Conservation (phyloP, 495 filamentous ascomycete genomes). For the Jackrogersella multiformis region DNA sequence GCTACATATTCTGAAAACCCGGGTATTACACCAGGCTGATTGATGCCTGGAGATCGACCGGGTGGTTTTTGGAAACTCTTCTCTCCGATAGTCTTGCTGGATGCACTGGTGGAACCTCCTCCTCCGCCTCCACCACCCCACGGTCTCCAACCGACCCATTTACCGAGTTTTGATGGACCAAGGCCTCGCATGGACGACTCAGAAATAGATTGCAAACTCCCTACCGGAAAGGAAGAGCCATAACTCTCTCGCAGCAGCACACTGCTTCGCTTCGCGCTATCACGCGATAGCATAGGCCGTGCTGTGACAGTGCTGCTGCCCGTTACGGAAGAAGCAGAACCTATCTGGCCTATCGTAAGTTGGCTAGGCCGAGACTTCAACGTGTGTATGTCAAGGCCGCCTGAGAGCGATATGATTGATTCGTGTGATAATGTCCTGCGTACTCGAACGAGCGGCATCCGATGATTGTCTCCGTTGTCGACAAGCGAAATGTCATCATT, state of each 20-base stretch:
- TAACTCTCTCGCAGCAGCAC: conserved; percentile 53
- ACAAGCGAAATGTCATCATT: conserved; percentile 12
- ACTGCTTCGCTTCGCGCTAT: conserved; percentile 49
- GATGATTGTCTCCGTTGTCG: conserved; percentile 31
- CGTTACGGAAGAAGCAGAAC: conserved; percentile 54
- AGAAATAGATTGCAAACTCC: conserved; percentile 42
- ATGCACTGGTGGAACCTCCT: conserved; percentile 16
- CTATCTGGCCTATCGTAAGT: conserved; percentile 56
- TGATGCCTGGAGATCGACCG: conserved; percentile 59
- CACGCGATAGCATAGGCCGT: conserved; percentile 50
- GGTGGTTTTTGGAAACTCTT: conserved; percentile 23
- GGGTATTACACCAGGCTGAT: conserved; percentile 62
- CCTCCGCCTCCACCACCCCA: conserved; percentile 49
- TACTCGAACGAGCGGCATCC: conserved; percentile 27
- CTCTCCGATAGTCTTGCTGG: conserved; percentile 18
- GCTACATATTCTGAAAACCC: conserved; percentile 58
- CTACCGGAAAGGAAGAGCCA: conserved; percentile 39
- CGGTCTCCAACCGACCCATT: conserved; percentile 58
- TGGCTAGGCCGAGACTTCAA: conserved; percentile 62
- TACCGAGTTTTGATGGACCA: conserved; percentile 47
- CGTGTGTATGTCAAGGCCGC: conserved; percentile 65
- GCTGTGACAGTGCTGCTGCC: conserved; percentile 54
- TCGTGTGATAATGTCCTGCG: conserved; percentile 61
- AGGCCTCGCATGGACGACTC: conserved; percentile 36
- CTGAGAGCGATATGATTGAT: conserved; percentile 63